Evolutionary conservation across 208 protist genomes (phyloP).

Genomic region (Leishmania tropica): DNA sequence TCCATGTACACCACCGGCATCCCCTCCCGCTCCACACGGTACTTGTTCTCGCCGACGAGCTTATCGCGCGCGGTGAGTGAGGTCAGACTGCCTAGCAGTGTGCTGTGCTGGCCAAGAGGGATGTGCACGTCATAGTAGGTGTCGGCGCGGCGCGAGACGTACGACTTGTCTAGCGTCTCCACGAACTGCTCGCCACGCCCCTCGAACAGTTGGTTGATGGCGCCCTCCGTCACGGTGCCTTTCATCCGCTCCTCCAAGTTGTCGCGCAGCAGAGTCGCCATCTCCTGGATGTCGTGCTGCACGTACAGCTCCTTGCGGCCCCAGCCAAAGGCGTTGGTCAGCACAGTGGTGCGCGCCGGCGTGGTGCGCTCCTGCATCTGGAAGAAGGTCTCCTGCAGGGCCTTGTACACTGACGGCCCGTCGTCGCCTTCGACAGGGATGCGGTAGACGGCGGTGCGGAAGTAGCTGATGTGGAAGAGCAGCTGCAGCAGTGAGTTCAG

Average conservation of each 20-base stretch:
- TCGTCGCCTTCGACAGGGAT: constrained; percentile 59
- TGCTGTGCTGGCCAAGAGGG: constrained; percentile 62
- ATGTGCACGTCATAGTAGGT: constrained; percentile 93
- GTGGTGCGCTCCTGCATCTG: constrained; percentile 80
- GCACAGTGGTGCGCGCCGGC: constrained; percentile 68
- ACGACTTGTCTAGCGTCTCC: constrained; percentile 78
- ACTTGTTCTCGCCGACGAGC: constrained; percentile 93
- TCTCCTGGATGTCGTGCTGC: constrained; percentile 94
- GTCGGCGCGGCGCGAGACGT: constrained; percentile 68
- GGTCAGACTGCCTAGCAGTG: constrained; percentile 68
- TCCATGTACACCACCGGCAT: constrained; percentile 85
- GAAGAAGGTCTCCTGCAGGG: constrained; percentile 87
- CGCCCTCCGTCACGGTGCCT: constrained; percentile 81
- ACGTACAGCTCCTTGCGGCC: constrained; percentile 67
- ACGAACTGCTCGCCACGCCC: constrained; percentile 84
- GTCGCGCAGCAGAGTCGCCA: constrained; percentile 86
- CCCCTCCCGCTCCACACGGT: constrained; percentile 81
- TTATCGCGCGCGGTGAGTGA: constrained; percentile 78
- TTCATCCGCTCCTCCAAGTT: constrained; percentile 92
- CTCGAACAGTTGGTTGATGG: constrained; percentile 86
- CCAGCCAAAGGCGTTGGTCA: constrained; percentile 93
- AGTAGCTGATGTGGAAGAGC: constrained; percentile 85
- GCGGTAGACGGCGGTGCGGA: constrained; percentile 84
- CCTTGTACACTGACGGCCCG: constrained; percentile 47
- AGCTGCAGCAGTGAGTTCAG: constrained; percentile 91